A percentile compares a stretch with the other conserved stretches of the same genome.
Conservation (phyloP, 129 eudicot genomes). For the Centaurea solstitialis region DNA sequence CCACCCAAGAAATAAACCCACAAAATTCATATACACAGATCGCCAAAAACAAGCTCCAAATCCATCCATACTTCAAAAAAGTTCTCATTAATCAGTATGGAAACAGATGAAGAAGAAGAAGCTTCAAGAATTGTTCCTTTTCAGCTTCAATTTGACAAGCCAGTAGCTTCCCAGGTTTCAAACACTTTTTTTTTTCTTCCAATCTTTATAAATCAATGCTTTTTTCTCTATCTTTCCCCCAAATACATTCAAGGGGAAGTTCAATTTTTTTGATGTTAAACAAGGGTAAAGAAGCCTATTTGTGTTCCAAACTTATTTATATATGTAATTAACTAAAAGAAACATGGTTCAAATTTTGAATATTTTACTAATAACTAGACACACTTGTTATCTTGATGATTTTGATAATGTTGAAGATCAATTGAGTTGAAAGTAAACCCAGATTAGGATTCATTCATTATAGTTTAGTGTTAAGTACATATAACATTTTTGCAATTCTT, state of each 20-base stretch:
- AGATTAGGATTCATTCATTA: not conserved
- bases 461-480: not conserved
- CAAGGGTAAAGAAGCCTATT: not conserved
- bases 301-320: not conserved
- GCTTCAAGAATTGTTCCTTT: constrained; percentile 64
- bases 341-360: not conserved
- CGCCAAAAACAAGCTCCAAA: not conserved
- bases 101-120: constrained; percentile 62
- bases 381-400: no score
- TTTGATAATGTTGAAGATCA: not conserved
- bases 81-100: constrained; percentile 59
- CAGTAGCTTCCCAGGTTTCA: constrained; percentile 79
- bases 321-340: not conserved
- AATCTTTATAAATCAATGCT: not conserved
- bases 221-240: not conserved
- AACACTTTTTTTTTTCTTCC: no score
- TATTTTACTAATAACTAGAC: not conserved
- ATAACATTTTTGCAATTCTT: not conserved
- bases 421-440: not conserved
- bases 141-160: constrained; percentile 98
- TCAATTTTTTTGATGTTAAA: not conserved
- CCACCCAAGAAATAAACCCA: constrained; percentile 4
- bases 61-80: not conserved
- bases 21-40: not conserved
- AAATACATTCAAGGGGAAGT: not conserved